These are phyloP conservation scores for Saccharomyces hybrid DNA, from an alignment of 1,139 yeast species.

Conservation along the genomic window DNA sequence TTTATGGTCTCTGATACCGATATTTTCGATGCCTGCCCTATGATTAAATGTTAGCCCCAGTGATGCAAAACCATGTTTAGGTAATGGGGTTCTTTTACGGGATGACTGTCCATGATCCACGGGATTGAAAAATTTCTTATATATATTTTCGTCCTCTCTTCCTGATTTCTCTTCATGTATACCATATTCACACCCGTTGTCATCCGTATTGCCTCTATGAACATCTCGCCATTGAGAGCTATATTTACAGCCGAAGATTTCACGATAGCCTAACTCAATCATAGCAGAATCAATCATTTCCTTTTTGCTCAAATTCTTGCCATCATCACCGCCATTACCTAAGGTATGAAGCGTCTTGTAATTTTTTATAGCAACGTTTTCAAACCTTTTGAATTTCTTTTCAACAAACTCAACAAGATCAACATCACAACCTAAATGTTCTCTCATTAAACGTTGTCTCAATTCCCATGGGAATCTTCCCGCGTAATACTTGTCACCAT, in stretches of 20 bases:
- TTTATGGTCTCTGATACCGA: constrained; percentile 78
- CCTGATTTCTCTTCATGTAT: constrained; percentile 20
- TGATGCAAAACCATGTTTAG: background rate
- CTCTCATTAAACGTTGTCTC: constrained; percentile 89
- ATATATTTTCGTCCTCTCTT: constrained; percentile 31
- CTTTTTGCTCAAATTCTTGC: constrained; percentile 4
- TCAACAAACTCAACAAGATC: constrained; percentile 83
- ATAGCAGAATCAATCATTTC: constrained; percentile 46
- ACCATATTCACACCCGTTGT: constrained; percentile 5
- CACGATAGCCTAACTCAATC: constrained; percentile 68
- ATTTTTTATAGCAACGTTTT: constrained; percentile 43
- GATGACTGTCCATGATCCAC: background rate
- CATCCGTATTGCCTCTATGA: constrained; percentile 5
- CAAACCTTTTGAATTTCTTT: constrained; percentile 57
- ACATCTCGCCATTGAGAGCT: constrained; percentile 43
- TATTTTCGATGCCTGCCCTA: constrained; percentile 80
- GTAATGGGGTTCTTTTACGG: background rate
- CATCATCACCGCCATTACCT: constrained; percentile 1
- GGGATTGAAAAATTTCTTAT: constrained; percentile 8
- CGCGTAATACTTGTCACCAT: constrained; percentile 70
- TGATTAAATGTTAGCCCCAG: constrained; percentile 53
- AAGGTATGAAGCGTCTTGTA: constrained; percentile 23
- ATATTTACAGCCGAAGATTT: constrained; percentile 40
- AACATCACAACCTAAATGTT: constrained; percentile 89
- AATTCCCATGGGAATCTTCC: constrained; percentile 86